phyloP scores from a whole-genome alignment of 2,329 filamentous ascomycete species.

The Acrocalymma vagum region DNA sequence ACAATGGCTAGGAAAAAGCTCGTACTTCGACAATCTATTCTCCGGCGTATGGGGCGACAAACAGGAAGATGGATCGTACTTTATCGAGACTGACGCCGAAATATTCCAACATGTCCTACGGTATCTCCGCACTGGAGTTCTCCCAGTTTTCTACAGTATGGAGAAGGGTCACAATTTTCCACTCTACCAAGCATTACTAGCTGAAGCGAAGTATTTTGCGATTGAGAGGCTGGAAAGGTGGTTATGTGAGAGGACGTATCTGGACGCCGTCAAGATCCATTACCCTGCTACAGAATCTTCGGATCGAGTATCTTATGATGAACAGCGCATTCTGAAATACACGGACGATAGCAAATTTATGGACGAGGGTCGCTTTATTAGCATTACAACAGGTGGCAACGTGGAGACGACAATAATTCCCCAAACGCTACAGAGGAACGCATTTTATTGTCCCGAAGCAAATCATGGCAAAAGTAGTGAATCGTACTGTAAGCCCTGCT shows the following conservation, averaged over 20 bases:
- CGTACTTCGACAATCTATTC: conserved; percentile 31
- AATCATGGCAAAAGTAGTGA: conserved; percentile 10
- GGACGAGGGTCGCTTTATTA: conserved; percentile 8
- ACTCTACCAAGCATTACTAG: conserved; percentile 38
- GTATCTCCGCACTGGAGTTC: conserved; percentile 42
- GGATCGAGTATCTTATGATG: too few species aligned
- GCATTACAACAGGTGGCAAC: conserved; percentile 9
- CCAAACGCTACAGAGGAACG: conserved; percentile 4
- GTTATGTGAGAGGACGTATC: conserved; percentile 29
- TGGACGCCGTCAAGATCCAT: conserved; percentile 24
- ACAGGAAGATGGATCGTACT: conserved; percentile 39
- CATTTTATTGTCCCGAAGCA: conserved; percentile 8
- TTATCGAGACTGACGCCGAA: conserved; percentile 46
- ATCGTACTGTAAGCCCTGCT: conserved; percentile 8
- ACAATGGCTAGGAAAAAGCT: conserved; percentile 8
- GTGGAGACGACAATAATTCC: conserved; percentile 9
- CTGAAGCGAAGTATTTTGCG: conserved; percentile 42
- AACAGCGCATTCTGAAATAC: too few species aligned
- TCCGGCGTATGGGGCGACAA: conserved; percentile 27
- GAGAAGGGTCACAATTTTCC: conserved; percentile 38
- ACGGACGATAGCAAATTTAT: conserved; percentile 6
- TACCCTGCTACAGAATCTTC: too few species aligned
- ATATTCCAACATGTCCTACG: conserved; percentile 47
- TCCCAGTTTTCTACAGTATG: conserved; percentile 45
- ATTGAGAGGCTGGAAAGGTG: conserved; percentile 37